Conservation (phyloP, 331 rosid genomes). For the Acacia concinna region DNA sequence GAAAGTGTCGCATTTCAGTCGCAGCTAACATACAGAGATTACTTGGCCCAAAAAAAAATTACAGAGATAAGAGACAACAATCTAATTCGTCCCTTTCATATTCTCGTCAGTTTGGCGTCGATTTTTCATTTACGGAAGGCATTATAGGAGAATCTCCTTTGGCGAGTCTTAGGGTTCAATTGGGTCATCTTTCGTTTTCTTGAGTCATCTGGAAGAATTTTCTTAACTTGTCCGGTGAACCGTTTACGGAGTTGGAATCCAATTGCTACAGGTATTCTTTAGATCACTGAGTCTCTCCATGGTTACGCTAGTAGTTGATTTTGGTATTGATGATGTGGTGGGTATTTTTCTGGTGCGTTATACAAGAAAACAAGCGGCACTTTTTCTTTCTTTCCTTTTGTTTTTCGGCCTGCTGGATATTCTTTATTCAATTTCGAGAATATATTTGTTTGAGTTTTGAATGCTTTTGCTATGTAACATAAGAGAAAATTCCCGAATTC, state of each 20-base stretch:
- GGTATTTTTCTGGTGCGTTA: neutral
- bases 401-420: neutral
- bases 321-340: neutral
- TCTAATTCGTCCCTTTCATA: neutral
- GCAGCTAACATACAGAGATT: neutral
- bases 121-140: neutral
- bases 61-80: neutral
- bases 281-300: neutral
- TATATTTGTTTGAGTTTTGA: neutral
- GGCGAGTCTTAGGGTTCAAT: neutral
- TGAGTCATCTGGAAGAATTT: neutral
- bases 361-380: too few relatives aligned
- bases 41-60: neutral
- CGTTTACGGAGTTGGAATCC: neutral
- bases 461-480: neutral
- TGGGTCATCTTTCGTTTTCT: neutral
- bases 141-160: neutral
- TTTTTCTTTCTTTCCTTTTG: too few relatives aligned
- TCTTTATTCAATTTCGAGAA: neutral
- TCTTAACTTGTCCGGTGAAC: neutral
- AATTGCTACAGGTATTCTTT: conserved; percentile 18
- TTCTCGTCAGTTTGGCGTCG: neutral
- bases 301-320: neutral
- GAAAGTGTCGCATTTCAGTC: neutral
- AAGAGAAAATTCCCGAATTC: neutral